A percentile compares a stretch with the other conserved stretches of the same genome.
phyloP scores from a whole-genome alignment of 2,329 filamentous ascomycete genomes.

The Exophiala mesophila region DNA sequence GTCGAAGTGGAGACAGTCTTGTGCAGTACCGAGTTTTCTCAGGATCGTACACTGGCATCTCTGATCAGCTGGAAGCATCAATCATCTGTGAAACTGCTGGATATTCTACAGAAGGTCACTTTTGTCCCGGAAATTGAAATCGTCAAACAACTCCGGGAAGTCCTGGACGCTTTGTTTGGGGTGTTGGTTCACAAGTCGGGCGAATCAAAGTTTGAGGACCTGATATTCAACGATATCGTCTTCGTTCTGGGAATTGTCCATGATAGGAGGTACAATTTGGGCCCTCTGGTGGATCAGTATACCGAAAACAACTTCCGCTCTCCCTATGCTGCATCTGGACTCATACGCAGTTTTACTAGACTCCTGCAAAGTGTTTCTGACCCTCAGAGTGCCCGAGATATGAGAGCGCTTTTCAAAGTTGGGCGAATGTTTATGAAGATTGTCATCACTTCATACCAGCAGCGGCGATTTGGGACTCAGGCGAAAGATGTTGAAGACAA shows the following conservation, averaged over 20 bases:
- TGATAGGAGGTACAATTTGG: slow-evolving; percentile 86
- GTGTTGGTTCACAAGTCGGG: slow-evolving; percentile 88
- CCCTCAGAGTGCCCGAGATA: slow-evolving; percentile 72
- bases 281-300: slow-evolving; percentile 86
- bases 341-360: slow-evolving; percentile 80
- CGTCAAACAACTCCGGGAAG: slow-evolving; percentile 84
- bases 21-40: slow-evolving; percentile 91
- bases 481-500: slow-evolving; percentile 43
- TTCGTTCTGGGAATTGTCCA: slow-evolving; percentile 89
- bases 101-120: slow-evolving; percentile 73
- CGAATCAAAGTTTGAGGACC: slow-evolving; percentile 84
- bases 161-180: slow-evolving; percentile 86
- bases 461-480: slow-evolving; percentile 69
- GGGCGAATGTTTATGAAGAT: slow-evolving; percentile 90
- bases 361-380: slow-evolving; percentile 79
- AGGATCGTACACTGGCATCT: slow-evolving; percentile 79
- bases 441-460: slow-evolving; percentile 78
- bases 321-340: slow-evolving; percentile 81
- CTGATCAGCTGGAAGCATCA: slow-evolving; percentile 82
- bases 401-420: slow-evolving; percentile 91
- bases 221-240: slow-evolving; percentile 86
- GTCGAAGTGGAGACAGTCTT: slow-evolving; percentile 77
- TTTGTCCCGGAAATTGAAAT: slow-evolving; percentile 98
- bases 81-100: slow-evolving; percentile 64
- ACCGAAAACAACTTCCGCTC: slow-evolving; percentile 86